Conservation (phyloP, 768 basidiomycete genomes). For the Auricularia heimuer region DNA sequence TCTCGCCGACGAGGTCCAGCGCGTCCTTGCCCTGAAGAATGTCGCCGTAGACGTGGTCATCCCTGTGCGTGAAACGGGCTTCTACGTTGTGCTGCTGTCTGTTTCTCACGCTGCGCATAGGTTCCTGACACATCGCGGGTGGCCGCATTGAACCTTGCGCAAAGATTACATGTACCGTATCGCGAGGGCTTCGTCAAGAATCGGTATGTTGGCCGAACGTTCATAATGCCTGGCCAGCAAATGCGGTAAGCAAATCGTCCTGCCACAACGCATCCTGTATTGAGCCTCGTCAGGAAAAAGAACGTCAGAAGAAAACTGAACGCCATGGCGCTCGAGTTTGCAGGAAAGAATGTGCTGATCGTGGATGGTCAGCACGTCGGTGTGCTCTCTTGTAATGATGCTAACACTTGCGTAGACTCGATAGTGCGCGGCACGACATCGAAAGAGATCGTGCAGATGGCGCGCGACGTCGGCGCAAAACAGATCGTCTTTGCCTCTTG, state of each 20-base stretch:
- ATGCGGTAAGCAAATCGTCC: constrained; percentile 50
- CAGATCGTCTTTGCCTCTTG: constrained; percentile 95
- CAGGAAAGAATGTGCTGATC: constrained; percentile 81
- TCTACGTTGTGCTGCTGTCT: background rate
- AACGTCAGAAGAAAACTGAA: constrained; percentile 94
- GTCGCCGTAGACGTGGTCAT: constrained; percentile 91
- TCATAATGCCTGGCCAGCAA: constrained; percentile 99
- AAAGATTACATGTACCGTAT: constrained; percentile 81
- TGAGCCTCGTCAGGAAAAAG: constrained; percentile 50
- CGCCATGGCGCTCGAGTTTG: constrained; percentile 97
- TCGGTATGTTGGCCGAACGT: constrained; percentile 94
- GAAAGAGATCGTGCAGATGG: constrained; percentile 98
- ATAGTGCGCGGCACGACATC: constrained; percentile 98
- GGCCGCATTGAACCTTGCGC: constrained; percentile 90
- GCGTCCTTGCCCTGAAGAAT: constrained; percentile 55
- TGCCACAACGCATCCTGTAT: constrained; percentile 4
- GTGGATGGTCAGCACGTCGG: constrained; percentile 67
- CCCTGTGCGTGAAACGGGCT: constrained; percentile 43
- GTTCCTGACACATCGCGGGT: constrained; percentile 96
- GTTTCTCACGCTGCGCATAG: constrained; percentile 24
- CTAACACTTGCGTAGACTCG: constrained; percentile 51
- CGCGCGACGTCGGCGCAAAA: constrained; percentile 95
- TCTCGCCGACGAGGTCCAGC: constrained; percentile 77
- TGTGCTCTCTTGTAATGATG: background rate
- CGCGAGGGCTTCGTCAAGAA: constrained; percentile 99